These are phyloP conservation scores for Graphilbum fragrans DNA, from an alignment of 2,329 filamentous ascomycete genomes.

Conservation along the genomic window DNA sequence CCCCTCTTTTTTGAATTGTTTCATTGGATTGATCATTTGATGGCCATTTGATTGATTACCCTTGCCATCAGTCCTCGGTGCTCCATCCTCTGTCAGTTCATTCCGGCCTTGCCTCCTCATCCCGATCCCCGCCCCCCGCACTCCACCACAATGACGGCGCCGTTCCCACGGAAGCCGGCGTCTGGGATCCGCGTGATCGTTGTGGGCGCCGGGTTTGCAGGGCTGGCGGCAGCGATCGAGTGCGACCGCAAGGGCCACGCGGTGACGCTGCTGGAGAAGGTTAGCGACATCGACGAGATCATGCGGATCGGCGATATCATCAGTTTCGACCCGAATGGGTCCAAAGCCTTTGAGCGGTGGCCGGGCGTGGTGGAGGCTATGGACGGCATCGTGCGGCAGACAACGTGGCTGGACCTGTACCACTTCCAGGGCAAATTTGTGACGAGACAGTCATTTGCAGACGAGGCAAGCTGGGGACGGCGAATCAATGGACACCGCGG, in stretches of 20 bases:
- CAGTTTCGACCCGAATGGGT: constrained; percentile 42
- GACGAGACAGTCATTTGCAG: too few relatives aligned
- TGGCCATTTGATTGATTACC: neutral
- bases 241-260: constrained; percentile 42
- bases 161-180: constrained; percentile 15
- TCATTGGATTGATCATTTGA: too few relatives aligned
- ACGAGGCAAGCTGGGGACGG: too few relatives aligned
- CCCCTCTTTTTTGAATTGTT: too few relatives aligned
- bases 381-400: constrained; percentile 33
- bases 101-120: neutral
- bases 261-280: constrained; percentile 30
- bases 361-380: constrained; percentile 36
- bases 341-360: constrained; percentile 44
- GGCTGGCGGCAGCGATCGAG: constrained; percentile 46
- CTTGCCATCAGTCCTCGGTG: too few relatives aligned
- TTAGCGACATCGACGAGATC: constrained; percentile 20
- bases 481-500: too few relatives aligned
- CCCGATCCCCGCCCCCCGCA: neutral
- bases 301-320: constrained; percentile 34
- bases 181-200: constrained; percentile 34
- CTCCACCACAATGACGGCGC: neutral
- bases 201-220: constrained; percentile 43
- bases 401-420: constrained; percentile 28
- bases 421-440: too few relatives aligned
- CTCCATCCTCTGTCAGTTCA: too few relatives aligned